Evolutionary conservation across 2,329 filamentous ascomycete genomes (phyloP).

Genomic region (Sporothrix pallida): DNA sequence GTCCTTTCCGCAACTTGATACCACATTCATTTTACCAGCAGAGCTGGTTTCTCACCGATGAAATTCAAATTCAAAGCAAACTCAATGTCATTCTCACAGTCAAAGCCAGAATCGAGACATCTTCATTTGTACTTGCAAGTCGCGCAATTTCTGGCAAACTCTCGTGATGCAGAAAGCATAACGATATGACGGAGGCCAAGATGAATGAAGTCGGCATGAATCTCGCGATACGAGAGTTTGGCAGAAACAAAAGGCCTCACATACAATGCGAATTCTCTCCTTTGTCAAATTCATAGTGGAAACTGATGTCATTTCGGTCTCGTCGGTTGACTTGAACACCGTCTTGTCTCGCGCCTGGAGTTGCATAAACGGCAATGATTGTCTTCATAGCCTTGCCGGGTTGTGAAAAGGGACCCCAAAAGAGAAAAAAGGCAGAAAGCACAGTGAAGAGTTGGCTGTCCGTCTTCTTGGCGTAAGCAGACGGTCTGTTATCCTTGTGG

Average conservation of each 20-base stretch:
- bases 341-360: not conserved
- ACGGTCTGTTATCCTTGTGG: not conserved
- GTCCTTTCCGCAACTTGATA: not conserved
- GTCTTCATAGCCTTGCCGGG: not conserved
- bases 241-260: too few relatives aligned
- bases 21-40: conserved; percentile 3
- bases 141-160: not conserved
- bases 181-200: not conserved
- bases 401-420: too few relatives aligned
- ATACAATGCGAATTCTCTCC: too few relatives aligned
- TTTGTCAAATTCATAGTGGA: too few relatives aligned
- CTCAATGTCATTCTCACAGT: too few relatives aligned
- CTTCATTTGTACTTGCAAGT: too few relatives aligned
- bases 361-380: not conserved
- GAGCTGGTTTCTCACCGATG: not conserved
- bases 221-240: not conserved
- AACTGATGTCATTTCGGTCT: not conserved
- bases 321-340: not conserved
- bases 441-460: not conserved
- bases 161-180: not conserved
- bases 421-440: too few relatives aligned
- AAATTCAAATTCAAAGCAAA: not conserved
- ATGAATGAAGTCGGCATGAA: too few relatives aligned
- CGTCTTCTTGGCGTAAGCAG: conserved; percentile 13
- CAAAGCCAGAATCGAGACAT: not conserved